Evolutionary conservation across 2,329 filamentous ascomycete genomes (phyloP).

Genomic region (Neurospora crassa): DNA sequence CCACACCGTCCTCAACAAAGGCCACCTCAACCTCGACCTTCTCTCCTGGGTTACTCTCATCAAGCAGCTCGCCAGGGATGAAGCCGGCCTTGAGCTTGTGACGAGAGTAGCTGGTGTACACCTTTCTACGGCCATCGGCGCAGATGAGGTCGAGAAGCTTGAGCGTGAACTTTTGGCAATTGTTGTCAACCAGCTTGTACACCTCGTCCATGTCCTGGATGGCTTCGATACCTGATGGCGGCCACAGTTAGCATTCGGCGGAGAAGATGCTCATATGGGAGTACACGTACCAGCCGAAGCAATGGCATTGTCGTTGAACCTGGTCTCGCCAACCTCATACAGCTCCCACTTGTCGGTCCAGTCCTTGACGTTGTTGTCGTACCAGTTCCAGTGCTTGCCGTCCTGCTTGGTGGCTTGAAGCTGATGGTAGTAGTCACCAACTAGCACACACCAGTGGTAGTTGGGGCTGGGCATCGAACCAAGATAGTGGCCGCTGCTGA

Average conservation of each 20-base stretch:
- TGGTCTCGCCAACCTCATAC: neutral
- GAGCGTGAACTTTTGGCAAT: neutral
- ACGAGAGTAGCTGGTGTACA: neutral
- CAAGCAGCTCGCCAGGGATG: neutral
- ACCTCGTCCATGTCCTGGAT: neutral
- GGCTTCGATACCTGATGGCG: neutral
- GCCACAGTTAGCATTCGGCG: neutral
- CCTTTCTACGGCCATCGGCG: neutral
- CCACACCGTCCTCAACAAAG: neutral
- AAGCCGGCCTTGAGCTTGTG: neutral
- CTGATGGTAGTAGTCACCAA: neutral
- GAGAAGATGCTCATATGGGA: neutral
- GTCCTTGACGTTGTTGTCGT: neutral
- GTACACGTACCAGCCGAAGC: neutral
- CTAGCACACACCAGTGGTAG: neutral
- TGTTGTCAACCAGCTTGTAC: neutral
- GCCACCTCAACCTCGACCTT: neutral
- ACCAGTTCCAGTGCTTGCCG: neutral
- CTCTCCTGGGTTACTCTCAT: neutral
- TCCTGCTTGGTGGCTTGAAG: neutral
- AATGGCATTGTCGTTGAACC: neutral
- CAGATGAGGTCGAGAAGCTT: neutral
- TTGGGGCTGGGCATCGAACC: neutral
- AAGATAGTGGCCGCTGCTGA: neutral
- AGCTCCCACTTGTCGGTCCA: neutral